Evolutionary conservation across 805 yeast genomes (phyloP), one percentile per base, ranked within the genome.

Genomic region (Metschnikowia drakensbergensis): DNA sequence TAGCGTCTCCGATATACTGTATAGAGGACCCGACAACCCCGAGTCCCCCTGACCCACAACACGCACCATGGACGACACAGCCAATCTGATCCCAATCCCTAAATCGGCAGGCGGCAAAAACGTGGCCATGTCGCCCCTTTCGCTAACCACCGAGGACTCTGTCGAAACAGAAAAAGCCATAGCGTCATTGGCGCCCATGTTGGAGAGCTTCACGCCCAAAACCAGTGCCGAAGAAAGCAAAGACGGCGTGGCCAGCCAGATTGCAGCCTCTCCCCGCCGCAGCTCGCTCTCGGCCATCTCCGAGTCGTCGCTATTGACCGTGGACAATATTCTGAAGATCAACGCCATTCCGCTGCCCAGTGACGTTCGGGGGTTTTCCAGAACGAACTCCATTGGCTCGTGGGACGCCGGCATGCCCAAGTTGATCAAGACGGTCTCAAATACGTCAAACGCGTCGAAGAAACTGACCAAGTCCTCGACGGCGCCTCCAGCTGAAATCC

Each of bases 181-280:
- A 73, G 91, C 88, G 8, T 78, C 88, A 0, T 81, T 86, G 38
- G 92, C 92, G 0, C 94, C 95, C 2, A 84, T 86, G 61, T 65
- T 87, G 36, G 90, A 84, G 60, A 74, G 80, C 1, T 87, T 84
- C 63, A 77, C 81, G 4, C 94, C 94, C 4, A 86, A 84, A 59
- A 78, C 90, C 0, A 77, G 84, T 0, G 74, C 80, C 10, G 64
- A 69, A 45, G 73, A 69, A 47, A 48, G 63, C 36, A 54, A 60
- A 42, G 58, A 54, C 36, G 60, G 61, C 10, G 54, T 36, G 28
- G 38, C 57, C 22, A 45, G 52, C 46, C 53, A 53, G 33, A 37
- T 56, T 35, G 32, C 49, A 10, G 37, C 57, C 3, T 26, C 36
- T 2, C 59, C 58, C 8, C 57, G 57, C n/a, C 51, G 58, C 30